Evolutionary conservation across 2,329 filamentous ascomycete species (phyloP), one percentile per base, ranked within the genome.

Genomic region (Epichloe sp.): DNA sequence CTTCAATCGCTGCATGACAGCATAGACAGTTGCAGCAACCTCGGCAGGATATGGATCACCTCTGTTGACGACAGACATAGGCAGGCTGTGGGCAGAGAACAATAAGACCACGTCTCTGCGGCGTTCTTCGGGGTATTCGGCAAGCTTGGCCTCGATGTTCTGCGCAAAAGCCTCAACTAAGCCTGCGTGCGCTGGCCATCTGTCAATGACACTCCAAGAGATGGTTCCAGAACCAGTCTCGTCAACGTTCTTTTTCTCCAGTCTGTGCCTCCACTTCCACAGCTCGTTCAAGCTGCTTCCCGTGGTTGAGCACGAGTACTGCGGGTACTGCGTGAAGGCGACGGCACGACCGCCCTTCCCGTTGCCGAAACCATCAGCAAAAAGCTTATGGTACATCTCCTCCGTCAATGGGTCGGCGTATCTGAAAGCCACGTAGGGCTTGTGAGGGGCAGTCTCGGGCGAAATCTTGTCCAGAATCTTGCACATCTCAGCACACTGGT

Each of bases 281-380:
- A 98, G 71, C 71, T 98, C 93, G 62, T 98, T 98, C 52, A 98
- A 71, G 55, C 88, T 95, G 67, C 88, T 95, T 21, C 93, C 93
- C 0, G 93, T 98, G 1, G 93, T 98, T 19, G 89, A 95, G 71
- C 94, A 98, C 19, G 88, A 95, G 69, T 98, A 98, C 66, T 98
- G 93, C 2, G 93, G 93, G 62, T 98, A 98, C 68, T 98, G 93
- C 31, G 91, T 96, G 64, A 98, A 98, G 1, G 93, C 93, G 4
- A 98, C 89, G 2, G 94, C 93, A 53, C 93, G 80, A 3, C 91
- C 91, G n/a, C 90, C 90, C 54, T 82, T 88, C 4, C 91, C 90
- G 49, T 83, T 80, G 11, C 90, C 91, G 63, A 97, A 95, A 0
- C 93, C 93, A 65, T 98, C 93, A 7, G 81, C 82, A 23, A 98